A percentile compares a stretch with the other conserved stretches of the same genome.
Evolutionary conservation across 2,329 filamentous ascomycete genomes (phyloP).

Genomic region (Didymella segeticola): DNA sequence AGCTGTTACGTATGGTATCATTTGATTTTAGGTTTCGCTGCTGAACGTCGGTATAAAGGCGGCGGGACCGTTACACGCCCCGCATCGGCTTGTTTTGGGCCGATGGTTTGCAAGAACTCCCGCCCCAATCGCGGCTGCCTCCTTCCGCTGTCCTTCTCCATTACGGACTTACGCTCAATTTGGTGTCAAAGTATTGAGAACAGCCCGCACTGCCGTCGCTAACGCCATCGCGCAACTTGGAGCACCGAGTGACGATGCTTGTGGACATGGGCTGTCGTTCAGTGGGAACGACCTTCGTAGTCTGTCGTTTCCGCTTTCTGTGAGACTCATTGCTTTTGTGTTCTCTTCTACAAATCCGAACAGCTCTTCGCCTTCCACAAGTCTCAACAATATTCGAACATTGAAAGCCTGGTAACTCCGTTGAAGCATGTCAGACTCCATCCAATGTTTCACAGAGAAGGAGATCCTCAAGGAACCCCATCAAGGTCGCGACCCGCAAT

Average conservation of each 20-base stretch:
- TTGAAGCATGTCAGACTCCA: neutral
- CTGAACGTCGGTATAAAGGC: neutral
- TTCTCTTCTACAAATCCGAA: neutral
- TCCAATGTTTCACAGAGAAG: neutral
- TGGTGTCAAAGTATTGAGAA: neutral
- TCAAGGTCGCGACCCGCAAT: neutral
- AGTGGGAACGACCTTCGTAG: neutral
- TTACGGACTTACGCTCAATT: neutral
- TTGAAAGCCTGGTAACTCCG: neutral
- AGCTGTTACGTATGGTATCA: neutral
- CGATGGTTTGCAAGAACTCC: constrained; percentile 3
- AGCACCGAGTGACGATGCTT: neutral
- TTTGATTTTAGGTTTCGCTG: neutral
- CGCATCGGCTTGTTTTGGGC: neutral
- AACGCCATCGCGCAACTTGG: neutral
- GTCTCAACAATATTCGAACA: no score
- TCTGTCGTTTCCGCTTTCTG: no score
- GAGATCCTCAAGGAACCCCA: neutral
- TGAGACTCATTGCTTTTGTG: neutral
- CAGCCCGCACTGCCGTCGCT: neutral
- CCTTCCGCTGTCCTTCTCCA: neutral
- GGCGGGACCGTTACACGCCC: neutral
- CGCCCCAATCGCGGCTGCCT: neutral
- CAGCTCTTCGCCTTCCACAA: no score
- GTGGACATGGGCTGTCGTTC: neutral